These are phyloP conservation scores for Combretum micranthum DNA, from an alignment of 345 rosid species.

Conservation along the genomic window DNA sequence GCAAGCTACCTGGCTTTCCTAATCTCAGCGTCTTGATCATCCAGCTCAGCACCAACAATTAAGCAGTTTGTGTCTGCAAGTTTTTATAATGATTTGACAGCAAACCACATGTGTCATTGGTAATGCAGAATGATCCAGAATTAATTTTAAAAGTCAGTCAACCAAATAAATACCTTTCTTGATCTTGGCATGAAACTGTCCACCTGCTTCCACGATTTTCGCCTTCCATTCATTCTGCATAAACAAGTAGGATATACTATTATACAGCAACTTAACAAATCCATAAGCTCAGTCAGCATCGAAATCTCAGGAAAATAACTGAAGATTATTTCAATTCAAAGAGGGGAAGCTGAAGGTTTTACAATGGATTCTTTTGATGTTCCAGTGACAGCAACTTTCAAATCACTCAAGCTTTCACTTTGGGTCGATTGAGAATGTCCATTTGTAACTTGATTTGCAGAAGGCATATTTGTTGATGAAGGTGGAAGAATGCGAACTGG, in stretches of 20 bases:
- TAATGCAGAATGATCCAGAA: slow-evolving; percentile 1
- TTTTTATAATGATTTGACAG: slow-evolving; percentile 18
- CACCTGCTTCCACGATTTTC: slow-evolving; percentile 72
- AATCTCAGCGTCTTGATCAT: slow-evolving; percentile 48
- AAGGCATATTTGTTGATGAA: slow-evolving; percentile 25
- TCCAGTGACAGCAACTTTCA: slow-evolving; percentile 65
- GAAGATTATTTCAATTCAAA: background rate
- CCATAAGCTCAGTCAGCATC: too few relatives aligned
- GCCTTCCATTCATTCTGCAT: slow-evolving; percentile 79
- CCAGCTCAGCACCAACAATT: slow-evolving; percentile 56
- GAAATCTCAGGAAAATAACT: too few relatives aligned
- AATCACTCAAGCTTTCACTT: slow-evolving; percentile 60
- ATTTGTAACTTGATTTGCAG: slow-evolving; percentile 37
- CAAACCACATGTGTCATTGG: background rate
- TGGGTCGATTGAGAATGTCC: slow-evolving; percentile 37
- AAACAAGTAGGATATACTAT: slow-evolving; percentile 3
- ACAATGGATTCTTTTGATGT: slow-evolving; percentile 54
- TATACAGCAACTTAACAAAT: slow-evolving; percentile 13
- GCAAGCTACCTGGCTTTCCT: slow-evolving; percentile 74
- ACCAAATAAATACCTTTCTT: slow-evolving; percentile 50
- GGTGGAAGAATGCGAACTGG: slow-evolving; percentile 58
- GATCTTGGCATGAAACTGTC: slow-evolving; percentile 57
- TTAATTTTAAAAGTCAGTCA: slow-evolving; percentile 7
- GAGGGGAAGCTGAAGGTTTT: slow-evolving; percentile 14
- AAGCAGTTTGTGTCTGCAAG: slow-evolving; percentile 75